These are phyloP conservation scores for Eucalyptus tenuipes DNA, from an alignment of 345 rosid genomes.

Conservation along the genomic window DNA sequence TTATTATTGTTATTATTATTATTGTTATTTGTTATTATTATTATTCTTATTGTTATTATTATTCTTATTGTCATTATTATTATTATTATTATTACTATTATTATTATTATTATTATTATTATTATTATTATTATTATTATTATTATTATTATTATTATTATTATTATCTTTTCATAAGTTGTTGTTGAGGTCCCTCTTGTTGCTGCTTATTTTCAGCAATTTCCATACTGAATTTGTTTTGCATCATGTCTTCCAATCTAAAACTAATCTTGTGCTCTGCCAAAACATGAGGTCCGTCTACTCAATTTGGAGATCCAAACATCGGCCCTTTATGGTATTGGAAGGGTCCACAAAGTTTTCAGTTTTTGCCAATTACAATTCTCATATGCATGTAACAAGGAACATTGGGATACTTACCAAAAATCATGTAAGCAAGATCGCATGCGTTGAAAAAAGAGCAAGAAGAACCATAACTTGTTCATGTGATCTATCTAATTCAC, in stretches of 20 bases:
- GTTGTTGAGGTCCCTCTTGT: not conserved
- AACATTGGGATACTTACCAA: not conserved
- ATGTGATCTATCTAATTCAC: not conserved
- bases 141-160: too few relatives aligned
- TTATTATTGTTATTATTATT: too few relatives aligned
- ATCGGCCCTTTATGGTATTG: not conserved
- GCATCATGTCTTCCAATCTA: not conserved
- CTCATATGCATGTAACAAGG: not conserved
- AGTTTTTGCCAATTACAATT: not conserved
- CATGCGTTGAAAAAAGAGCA: not conserved
- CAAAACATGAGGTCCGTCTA: not conserved
- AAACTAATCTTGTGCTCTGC: not conserved
- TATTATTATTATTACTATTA: too few relatives aligned
- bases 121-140: too few relatives aligned
- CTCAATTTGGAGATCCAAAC: not conserved
- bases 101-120: too few relatives aligned
- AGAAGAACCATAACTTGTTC: not conserved
- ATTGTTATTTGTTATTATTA: too few relatives aligned
- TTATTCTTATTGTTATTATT: too few relatives aligned
- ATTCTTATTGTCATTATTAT: too few relatives aligned
- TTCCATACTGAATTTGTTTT: not conserved
- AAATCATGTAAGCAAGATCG: not conserved
- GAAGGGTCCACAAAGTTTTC: not conserved
- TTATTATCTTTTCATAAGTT: too few relatives aligned
- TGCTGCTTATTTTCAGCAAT: not conserved